These are phyloP conservation scores for Caryocar brasiliense DNA, from an alignment of 441 rosid genomes.

Conservation along the genomic window DNA sequence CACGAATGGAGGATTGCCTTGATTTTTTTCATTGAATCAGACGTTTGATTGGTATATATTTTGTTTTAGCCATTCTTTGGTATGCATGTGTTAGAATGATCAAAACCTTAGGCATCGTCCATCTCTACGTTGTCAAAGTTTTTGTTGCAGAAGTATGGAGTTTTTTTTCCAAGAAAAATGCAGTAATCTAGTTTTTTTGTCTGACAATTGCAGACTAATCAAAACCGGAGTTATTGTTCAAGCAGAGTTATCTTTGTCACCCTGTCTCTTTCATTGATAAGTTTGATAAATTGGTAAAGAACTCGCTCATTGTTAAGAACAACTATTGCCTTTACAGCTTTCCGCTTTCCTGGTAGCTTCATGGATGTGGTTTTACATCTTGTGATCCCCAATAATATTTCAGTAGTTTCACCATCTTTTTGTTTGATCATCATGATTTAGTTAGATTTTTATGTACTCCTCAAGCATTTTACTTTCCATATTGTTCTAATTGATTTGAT, in stretches of 20 bases:
- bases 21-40: no score
- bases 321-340: no score
- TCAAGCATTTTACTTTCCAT: not conserved
- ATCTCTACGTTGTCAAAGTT: not conserved
- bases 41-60: no score
- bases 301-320: no score
- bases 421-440: not conserved
- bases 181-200: not conserved
- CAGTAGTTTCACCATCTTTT: not conserved
- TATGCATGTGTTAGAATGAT: not conserved
- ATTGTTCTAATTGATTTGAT: conserved; percentile 2
- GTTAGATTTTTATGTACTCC: not conserved
- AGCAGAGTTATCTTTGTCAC: conserved; percentile 66
- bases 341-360: not conserved
- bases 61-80: no score
- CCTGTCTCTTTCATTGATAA: conserved; percentile 77
- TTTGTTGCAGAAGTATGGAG: not conserved
- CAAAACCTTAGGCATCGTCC: not conserved
- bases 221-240: conserved; percentile 29
- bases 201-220: conserved; percentile 27
- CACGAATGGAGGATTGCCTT: no score
- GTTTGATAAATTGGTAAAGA: conserved; percentile 30
- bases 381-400: not conserved
- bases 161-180: not conserved
- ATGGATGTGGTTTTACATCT: not conserved